These are phyloP conservation scores for Sophora flavescens DNA, from an alignment of 306 rosid genomes.

Conservation along the genomic window DNA sequence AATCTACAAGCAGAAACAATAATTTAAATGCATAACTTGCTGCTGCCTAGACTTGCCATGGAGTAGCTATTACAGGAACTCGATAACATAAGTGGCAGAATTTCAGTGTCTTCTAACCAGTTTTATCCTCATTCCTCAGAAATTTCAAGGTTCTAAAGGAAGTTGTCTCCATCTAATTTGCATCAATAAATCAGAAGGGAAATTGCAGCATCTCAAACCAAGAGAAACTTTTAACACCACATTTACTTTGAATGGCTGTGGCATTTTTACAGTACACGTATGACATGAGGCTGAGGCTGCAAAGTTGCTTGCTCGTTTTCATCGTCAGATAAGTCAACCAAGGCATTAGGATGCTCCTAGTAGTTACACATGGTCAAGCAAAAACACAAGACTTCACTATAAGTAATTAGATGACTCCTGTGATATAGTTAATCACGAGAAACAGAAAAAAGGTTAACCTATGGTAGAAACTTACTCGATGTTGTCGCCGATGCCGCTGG, in stretches of 20 bases:
- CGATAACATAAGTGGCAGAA: slow-evolving; percentile 21
- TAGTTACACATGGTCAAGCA: slow-evolving; percentile 27
- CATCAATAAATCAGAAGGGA: slow-evolving; percentile 39
- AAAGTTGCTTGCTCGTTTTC: slow-evolving; percentile 51
- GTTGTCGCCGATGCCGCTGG: slow-evolving; percentile 68
- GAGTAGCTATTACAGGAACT: slow-evolving; percentile 23
- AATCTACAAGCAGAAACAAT: slow-evolving; percentile 21
- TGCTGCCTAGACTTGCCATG: slow-evolving; percentile 31
- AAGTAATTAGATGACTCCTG: slow-evolving; percentile 12
- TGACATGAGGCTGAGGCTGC: slow-evolving; percentile 63
- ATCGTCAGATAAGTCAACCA: slow-evolving; percentile 56
- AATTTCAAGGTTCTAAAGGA: slow-evolving; percentile 39
- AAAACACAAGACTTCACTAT: slow-evolving; percentile 14
- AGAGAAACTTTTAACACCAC: slow-evolving; percentile 14
- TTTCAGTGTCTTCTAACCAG: slow-evolving; percentile 27
- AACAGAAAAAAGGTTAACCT: slow-evolving; percentile 17
- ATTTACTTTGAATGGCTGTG: slow-evolving; percentile 32
- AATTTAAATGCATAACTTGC: slow-evolving; percentile 35
- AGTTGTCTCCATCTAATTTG: slow-evolving; percentile 42
- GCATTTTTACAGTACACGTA: slow-evolving; percentile 56
- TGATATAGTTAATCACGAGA: slow-evolving; percentile 1
- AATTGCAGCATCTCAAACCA: slow-evolving; percentile 38
- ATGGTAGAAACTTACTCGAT: slow-evolving; percentile 54
- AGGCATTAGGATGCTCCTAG: slow-evolving; percentile 67
- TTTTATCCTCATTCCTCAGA: slow-evolving; percentile 24